Evolutionary conservation across 805 yeast genomes (phyloP), one percentile per base, ranked within the genome.

Genomic region (Kregervanrija pseudodelftensis): DNA sequence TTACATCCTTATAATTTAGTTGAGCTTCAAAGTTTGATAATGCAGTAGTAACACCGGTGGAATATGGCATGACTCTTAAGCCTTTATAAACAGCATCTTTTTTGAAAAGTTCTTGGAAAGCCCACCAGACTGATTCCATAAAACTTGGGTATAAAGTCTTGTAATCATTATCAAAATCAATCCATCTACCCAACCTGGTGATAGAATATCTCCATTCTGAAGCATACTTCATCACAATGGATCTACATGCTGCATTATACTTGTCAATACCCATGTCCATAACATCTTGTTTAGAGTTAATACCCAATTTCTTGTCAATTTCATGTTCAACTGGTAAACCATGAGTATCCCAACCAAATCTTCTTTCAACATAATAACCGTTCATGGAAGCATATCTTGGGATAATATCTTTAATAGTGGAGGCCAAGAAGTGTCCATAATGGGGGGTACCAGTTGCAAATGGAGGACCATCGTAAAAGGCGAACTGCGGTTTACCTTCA

Each of bases 121-220:
- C 96, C 99, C 99, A 93, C 99, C 99, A 93, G 40, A 82, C 93
- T 39, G 96, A 86, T 72, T 93, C 99, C 99, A 93, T 93, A 58
- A 88, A 93, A 46, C 82, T 73, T 39, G 97, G 96, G 65, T 95
- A 89, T 67, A 93, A 76, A 30, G 99, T 93, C 72, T 91, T 91
- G 75, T 90, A 90, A 70, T 93, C 99, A 65, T 93, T 88, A 65
- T 93, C 99, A 70, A 93, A 91, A 69, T 93, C 99, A 62, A 93
- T 90, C 99, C 99, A 93, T 69, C 99, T 85, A 52, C 99, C 99
- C 54, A 93, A 68, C 69, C 98, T 85, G 44, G 89, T 91, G 58
- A 93, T 86, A 56, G 95, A 90, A 51, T 75, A 74, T 63, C 95
- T 79, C 99, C 99, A 93, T 58, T 90, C 96, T 35, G 71, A 81